These are phyloP conservation scores for Perkinsus chesapeaki DNA, from an alignment of 169 alveolate species.

Conservation along the genomic window DNA sequence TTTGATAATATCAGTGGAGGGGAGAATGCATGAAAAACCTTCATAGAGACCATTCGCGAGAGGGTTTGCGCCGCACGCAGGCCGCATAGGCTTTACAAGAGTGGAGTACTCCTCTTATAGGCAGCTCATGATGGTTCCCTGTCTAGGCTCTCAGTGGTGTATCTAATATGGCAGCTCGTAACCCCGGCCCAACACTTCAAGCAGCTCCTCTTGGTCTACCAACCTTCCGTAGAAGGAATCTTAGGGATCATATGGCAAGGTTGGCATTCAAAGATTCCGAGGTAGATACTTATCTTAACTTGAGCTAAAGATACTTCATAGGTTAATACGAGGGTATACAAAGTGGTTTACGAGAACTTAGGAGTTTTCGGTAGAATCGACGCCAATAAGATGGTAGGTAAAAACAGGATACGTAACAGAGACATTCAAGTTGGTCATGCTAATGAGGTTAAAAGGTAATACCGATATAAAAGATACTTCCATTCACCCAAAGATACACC, in stretches of 20 bases:
- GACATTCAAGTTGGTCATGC: slow-evolving; percentile 62
- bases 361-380: slow-evolving; percentile 59
- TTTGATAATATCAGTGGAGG: too few species aligned
- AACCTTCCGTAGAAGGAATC: slow-evolving; percentile 52
- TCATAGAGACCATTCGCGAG: too few species aligned
- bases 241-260: slow-evolving; percentile 52
- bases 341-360: slow-evolving; percentile 51
- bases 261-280: slow-evolving; percentile 62
- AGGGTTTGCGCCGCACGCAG: too few species aligned
- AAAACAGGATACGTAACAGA: slow-evolving; percentile 53
- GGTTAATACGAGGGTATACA: slow-evolving; percentile 60
- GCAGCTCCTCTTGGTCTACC: slow-evolving; percentile 66
- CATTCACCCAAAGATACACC: slow-evolving; percentile 58
- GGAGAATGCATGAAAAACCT: too few species aligned
- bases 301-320: neutral
- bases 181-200: slow-evolving; percentile 61
- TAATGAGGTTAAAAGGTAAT: slow-evolving; percentile 29
- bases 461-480: too few species aligned
- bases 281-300: neutral
- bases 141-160: too few species aligned
- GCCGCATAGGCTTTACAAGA: too few species aligned
- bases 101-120: too few species aligned
- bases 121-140: too few species aligned
- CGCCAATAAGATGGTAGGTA: slow-evolving; percentile 61
- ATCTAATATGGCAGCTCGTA: slow-evolving; percentile 71